phyloP scores from a whole-genome alignment of 2,329 filamentous ascomycete genomes.

The Westerdykella sp. region DNA sequence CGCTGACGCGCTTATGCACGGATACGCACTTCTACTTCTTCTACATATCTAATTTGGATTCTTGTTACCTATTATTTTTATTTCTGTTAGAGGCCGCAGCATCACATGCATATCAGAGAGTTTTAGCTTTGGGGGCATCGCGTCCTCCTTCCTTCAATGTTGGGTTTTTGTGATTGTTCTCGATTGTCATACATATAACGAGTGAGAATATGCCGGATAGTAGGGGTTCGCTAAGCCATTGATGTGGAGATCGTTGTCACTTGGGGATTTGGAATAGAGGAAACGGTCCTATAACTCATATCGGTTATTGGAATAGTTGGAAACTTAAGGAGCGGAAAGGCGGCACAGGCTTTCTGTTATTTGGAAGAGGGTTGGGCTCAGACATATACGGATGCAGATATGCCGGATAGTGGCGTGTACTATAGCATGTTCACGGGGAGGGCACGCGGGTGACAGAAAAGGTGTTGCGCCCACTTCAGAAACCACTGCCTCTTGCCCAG shows the following conservation, averaged over 20 bases:
- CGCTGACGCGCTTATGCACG: conserved; percentile 3
- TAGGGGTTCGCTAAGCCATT: background rate
- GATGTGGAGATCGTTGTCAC: background rate
- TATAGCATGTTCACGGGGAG: too few species aligned
- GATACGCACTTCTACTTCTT: conserved; percentile 1
- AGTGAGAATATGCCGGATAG: conserved; percentile 1
- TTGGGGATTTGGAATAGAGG: background rate
- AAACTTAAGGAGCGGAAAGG: too few species aligned
- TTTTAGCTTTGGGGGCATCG: conserved; percentile 6
- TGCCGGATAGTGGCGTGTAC: too few species aligned
- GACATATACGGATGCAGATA: too few species aligned
- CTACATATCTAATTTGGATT: conserved; percentile 1
- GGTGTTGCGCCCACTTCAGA: too few species aligned
- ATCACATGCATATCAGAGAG: conserved; percentile 3
- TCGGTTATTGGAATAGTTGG: too few species aligned
- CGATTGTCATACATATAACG: conserved; percentile 9
- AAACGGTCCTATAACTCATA: too few species aligned
- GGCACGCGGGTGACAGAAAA: too few species aligned
- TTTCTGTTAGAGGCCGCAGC: conserved; percentile 3
- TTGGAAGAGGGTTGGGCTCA: too few species aligned
- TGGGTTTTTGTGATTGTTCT: conserved; percentile 8
- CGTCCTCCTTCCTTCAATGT: conserved; percentile 5
- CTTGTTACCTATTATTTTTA: conserved; percentile 1
- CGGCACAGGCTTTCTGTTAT: too few species aligned
- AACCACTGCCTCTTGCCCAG: too few species aligned